These are phyloP conservation scores for Larix sibirica DNA, from an alignment of 83 land plant genomes.

Conservation along the genomic window DNA sequence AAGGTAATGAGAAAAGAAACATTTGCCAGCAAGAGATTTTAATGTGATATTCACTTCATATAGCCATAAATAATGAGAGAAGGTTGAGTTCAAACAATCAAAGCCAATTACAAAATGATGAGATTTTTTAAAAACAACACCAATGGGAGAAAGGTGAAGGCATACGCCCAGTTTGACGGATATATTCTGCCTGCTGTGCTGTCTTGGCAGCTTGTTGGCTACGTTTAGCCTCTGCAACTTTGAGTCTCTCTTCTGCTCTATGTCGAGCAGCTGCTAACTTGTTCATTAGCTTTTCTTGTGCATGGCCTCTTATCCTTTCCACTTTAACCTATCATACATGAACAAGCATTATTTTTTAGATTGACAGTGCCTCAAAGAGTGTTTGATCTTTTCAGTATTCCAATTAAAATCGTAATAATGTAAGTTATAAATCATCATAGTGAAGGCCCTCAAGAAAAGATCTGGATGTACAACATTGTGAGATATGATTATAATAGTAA, in stretches of 20 bases:
- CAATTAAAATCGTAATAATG: not conserved
- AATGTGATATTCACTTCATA: not conserved
- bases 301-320: slow-evolving; percentile 74
- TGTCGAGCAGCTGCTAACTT: slow-evolving; percentile 76
- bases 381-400: not conserved
- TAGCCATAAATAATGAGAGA: not conserved
- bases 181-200: slow-evolving; percentile 52
- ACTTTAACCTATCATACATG: slow-evolving; percentile 64
- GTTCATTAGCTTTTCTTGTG: slow-evolving; percentile 82
- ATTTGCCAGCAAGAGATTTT: slow-evolving; percentile 2
- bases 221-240: slow-evolving; percentile 74
- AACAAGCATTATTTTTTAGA: not conserved
- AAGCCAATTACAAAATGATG: slow-evolving; percentile 2
- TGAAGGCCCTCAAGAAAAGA: not conserved
- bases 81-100: not conserved
- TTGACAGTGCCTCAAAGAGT: not conserved
- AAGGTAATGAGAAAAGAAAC: not conserved
- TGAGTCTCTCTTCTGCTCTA: slow-evolving; percentile 79
- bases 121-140: slow-evolving; percentile 23
- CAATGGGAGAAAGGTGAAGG: slow-evolving; percentile 44
- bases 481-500: slow-evolving; percentile 14
- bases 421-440: not conserved
- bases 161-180: slow-evolving; percentile 67
- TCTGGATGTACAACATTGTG: not conserved
- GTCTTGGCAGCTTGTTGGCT: slow-evolving; percentile 62